phyloP scores from a whole-genome alignment of 202 grass and related monocot species.

The Zizania palustris region DNA sequence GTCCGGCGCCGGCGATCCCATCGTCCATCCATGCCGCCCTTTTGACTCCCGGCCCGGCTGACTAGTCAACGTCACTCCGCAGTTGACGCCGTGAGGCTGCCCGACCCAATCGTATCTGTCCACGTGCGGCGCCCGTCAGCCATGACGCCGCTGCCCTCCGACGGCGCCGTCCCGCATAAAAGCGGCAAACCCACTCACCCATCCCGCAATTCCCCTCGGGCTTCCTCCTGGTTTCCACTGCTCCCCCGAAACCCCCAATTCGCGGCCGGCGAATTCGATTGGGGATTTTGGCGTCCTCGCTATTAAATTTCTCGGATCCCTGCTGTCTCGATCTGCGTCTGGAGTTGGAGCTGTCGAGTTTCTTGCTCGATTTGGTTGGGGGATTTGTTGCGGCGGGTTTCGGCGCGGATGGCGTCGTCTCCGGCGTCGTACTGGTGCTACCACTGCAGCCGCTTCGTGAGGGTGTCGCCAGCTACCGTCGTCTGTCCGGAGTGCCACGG shows the following conservation, averaged over 20 bases:
- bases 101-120: constrained; percentile 14
- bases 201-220: constrained; percentile 35
- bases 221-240: not conserved
- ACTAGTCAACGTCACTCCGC: constrained; percentile 42
- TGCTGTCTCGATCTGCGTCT: not conserved
- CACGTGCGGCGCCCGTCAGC: constrained; percentile 42
- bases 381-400: not conserved
- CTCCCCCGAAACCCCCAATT: constrained; percentile 35
- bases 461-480: constrained; percentile 57
- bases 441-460: constrained; percentile 78
- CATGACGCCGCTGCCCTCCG: constrained; percentile 27
- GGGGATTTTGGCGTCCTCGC: constrained; percentile 43
- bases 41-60: constrained; percentile 24
- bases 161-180: constrained; percentile 47
- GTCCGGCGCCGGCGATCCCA: not conserved
- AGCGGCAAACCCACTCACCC: constrained; percentile 39
- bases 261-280: constrained; percentile 43
- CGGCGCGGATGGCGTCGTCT: constrained; percentile 42
- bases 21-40: not conserved
- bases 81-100: constrained; percentile 33
- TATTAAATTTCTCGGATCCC: constrained; percentile 33
- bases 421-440: constrained; percentile 87
- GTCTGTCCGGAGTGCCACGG: constrained; percentile 89
- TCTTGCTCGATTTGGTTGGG: not conserved
- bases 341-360: not conserved